Evolutionary conservation across 768 basidiomycete species (phyloP).

Genomic region (Mycena belliarum): DNA sequence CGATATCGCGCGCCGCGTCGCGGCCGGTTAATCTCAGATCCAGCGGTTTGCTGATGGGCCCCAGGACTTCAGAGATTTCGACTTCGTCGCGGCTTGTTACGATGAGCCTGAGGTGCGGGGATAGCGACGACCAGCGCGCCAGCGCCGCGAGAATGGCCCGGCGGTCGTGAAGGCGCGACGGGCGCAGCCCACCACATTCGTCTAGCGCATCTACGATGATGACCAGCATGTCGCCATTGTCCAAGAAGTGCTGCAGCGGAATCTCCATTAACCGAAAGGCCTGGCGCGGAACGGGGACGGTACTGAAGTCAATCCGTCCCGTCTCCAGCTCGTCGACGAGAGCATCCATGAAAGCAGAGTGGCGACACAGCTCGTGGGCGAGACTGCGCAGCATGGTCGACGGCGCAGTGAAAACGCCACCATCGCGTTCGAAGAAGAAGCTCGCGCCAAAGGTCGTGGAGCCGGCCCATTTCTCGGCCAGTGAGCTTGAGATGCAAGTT

Average conservation of each 20-base stretch:
- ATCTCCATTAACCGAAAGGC: constrained; percentile 4
- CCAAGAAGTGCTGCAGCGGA: background rate
- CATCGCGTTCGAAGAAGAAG: constrained; percentile 19
- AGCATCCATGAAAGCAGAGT: background rate
- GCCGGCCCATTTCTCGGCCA: constrained; percentile 9
- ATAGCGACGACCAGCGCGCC: constrained; percentile 1
- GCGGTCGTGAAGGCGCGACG: background rate
- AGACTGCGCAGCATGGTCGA: constrained; percentile 15
- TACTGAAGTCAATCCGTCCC: constrained; percentile 3
- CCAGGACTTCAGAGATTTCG: background rate
- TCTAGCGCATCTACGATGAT: constrained; percentile 17
- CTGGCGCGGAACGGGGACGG: background rate
- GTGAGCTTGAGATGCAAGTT: constrained; percentile 24
- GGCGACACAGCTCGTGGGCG: background rate
- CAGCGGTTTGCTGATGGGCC: constrained; percentile 1
- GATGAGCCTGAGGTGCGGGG: background rate
- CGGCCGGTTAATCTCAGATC: background rate
- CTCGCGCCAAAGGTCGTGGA: constrained; percentile 3
- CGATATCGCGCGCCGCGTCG: constrained; percentile 5
- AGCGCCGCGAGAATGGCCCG: background rate
- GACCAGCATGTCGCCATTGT: background rate
- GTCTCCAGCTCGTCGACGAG: background rate
- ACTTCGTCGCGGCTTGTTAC: constrained; percentile 16
- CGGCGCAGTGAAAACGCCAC: background rate
- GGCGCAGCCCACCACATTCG: constrained; percentile 14